These are phyloP conservation scores for Cystobasidium slooffiae DNA, from an alignment of 1,284 basidiomycete species.

Conservation along the genomic window DNA sequence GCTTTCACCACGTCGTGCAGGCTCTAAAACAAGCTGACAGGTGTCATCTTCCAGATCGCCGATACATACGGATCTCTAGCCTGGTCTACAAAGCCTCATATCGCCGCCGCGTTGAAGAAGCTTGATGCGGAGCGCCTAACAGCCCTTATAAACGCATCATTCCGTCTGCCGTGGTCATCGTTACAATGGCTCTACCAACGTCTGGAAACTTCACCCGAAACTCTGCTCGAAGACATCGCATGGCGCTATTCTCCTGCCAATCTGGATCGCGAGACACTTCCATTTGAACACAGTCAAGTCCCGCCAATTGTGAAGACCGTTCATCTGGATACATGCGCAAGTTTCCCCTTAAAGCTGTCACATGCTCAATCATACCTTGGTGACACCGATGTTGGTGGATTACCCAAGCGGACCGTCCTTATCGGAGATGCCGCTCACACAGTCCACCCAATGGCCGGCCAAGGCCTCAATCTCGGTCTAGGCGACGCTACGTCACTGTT, in stretches of 20 bases:
- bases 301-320: conserved; percentile 77
- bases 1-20: neutral
- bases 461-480: conserved; percentile 91
- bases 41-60: conserved; percentile 60
- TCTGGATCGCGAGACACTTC: conserved; percentile 47
- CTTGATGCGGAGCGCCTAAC: conserved; percentile 70
- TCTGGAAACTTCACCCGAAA: conserved; percentile 12
- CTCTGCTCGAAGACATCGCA: conserved; percentile 41
- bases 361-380: conserved; percentile 89
- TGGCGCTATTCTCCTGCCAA: conserved; percentile 38
- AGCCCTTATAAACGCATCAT: conserved; percentile 86
- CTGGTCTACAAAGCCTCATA: conserved; percentile 84
- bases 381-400: conserved; percentile 63
- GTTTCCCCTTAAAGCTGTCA: conserved; percentile 85
- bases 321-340: conserved; percentile 77
- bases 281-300: conserved; percentile 67
- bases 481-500: conserved; percentile 78
- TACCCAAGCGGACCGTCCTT: conserved; percentile 70
- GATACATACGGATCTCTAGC: conserved; percentile 82
- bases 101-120: conserved; percentile 74
- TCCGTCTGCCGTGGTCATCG: conserved; percentile 66
- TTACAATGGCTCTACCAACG: conserved; percentile 43
- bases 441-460: conserved; percentile 94
- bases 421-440: conserved; percentile 97
- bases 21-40: neutral